Evolutionary conservation across 352 stramenopile genomes (phyloP), one percentile per base, ranked within the genome.

Genomic region (Pythium aristosporum): DNA sequence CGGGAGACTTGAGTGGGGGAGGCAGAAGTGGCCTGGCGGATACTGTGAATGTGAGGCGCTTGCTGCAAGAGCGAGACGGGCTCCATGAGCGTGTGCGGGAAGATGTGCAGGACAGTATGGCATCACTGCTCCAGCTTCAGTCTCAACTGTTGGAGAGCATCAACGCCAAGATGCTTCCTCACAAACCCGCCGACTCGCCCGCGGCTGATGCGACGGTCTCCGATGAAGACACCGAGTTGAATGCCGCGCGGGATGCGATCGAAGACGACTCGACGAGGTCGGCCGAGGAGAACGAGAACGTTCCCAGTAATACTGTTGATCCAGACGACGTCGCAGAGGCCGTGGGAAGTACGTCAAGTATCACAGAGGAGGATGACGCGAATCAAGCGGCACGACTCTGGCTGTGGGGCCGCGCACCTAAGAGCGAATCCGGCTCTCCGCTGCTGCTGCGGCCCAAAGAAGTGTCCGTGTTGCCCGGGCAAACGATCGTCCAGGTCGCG

Each of bases 331-430:
- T 12, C 21, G 37, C 41, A 0, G 23, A 41, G 10, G 18, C 20
- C 8, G 37, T 58, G 48, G 28, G 60, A 28, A 32, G 39, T 18
- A 39, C 18, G 15, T 6, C n/a, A 9, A 39, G 11, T 39, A 20
- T 49, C 20, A 42, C 37, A 23, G 54, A 63, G 30, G 63, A 64
- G 25, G 63, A 67, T 9, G 53, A 55, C n/a, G 18, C 42, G 7
- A 34, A 43, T 12, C 11, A 41, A 25, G 13, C 42, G 18, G 63
- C 42, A n/a, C 47, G 49, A 25, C 43, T 92, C 39, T 94, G 75
- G 69, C 71, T 92, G 13, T 94, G 85, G 85, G 85, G 85, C 0
- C 81, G 85, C 0, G 68, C 79, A 3, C 85, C 85, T 36, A 85
- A 72, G 25, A 57, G 75, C 20, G 77, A 91, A 36, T 72, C 69